These are phyloP conservation scores for Lecanicillium sp. DNA, from an alignment of 2,329 filamentous ascomycete genomes.

Conservation along the genomic window DNA sequence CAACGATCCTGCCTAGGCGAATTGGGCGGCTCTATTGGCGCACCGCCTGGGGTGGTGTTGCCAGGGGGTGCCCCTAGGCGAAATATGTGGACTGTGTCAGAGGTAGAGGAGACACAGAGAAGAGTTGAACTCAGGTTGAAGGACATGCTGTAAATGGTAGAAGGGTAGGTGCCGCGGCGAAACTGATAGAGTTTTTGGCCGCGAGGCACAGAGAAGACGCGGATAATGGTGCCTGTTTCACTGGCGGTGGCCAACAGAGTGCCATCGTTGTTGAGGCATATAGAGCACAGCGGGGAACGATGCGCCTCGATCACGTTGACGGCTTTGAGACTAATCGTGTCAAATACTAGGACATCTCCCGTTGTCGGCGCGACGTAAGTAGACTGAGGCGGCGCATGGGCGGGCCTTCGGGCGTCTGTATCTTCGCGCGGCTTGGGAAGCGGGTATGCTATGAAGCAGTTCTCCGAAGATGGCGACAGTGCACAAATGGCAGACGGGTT, in stretches of 20 bases:
- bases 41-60: constrained; percentile 25
- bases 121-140: constrained; percentile 93
- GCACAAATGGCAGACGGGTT: constrained; percentile 90
- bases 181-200: constrained; percentile 96
- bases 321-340: constrained; percentile 80
- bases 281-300: constrained; percentile 80
- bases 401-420: constrained; percentile 50
- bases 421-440: constrained; percentile 67
- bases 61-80: constrained; percentile 54
- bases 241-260: constrained; percentile 89
- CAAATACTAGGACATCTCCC: constrained; percentile 88
- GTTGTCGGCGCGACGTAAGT: constrained; percentile 77
- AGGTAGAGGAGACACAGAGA: constrained; percentile 90
- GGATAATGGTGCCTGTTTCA: constrained; percentile 94
- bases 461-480: constrained; percentile 87
- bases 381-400: constrained; percentile 76
- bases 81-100: constrained; percentile 96
- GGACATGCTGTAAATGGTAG: constrained; percentile 96
- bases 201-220: constrained; percentile 86
- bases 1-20: constrained; percentile 43
- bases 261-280: constrained; percentile 87
- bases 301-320: constrained; percentile 95
- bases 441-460: constrained; percentile 92
- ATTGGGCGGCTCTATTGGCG: constrained; percentile 28
- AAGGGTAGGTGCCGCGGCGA: constrained; percentile 87